Conservation (phyloP, 768 basidiomycete genomes). For the Russula sp. region DNA sequence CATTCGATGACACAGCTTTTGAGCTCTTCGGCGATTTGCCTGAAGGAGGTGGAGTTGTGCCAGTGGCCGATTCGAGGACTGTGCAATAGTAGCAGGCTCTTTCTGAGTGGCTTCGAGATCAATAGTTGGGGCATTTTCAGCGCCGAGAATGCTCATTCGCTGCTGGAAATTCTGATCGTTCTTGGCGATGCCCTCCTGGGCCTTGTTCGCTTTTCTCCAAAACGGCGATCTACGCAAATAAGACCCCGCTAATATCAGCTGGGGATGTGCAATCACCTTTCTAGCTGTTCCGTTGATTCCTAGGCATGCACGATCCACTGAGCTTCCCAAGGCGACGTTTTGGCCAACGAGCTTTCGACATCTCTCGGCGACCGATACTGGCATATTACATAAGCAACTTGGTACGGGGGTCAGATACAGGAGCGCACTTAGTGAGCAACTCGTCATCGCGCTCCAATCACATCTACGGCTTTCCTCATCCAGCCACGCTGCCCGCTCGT, state of each 20-base stretch:
- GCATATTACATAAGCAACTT: conserved; percentile 51
- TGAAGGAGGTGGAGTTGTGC: no score
- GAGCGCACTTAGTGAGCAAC: conserved; percentile 63
- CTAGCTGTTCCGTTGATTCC: conserved; percentile 10
- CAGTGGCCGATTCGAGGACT: no score
- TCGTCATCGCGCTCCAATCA: conserved; percentile 85
- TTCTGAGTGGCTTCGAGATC: conserved; percentile 24
- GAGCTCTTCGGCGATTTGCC: no score
- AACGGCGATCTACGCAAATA: conserved; percentile 18
- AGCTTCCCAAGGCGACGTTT: conserved; percentile 26
- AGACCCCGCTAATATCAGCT: background rate
- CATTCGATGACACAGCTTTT: conserved; percentile 62
- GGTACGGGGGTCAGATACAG: background rate
- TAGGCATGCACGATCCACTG: background rate
- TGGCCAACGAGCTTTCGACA: conserved; percentile 51
- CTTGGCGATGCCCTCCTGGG: conserved; percentile 18
- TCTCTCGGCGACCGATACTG: conserved; percentile 77
- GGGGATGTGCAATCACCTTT: conserved; percentile 21
- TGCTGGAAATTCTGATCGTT: conserved; percentile 22
- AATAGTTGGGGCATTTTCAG: conserved; percentile 19
- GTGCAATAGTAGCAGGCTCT: conserved; percentile 24
- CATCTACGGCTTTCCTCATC: conserved; percentile 64
- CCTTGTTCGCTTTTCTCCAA: conserved; percentile 18
- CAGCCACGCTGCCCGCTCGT: conserved; percentile 58
- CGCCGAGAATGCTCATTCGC: conserved; percentile 17